phyloP scores from a whole-genome alignment of 805 yeast genomes.

The fission yeast (Schizosaccharomyces pombe) region ASM294v3 CU329670.1:3940001-3940500 shows the following conservation, averaged over 20 bases:
- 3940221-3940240: background rate
- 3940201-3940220: background rate
- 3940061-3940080: too few relatives aligned
- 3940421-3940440: background rate
- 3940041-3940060: too few relatives aligned
- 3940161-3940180: too few relatives aligned
- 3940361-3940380: conserved; percentile 2
- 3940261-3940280: background rate
- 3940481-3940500: background rate
- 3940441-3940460: background rate
- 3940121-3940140: too few relatives aligned
- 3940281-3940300: conserved; percentile 1
- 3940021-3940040: too few relatives aligned
- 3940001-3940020: too few relatives aligned
- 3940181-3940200: too few relatives aligned
- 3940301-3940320: background rate
- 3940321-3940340: background rate
- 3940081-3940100: too few relatives aligned
- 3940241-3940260: background rate
- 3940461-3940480: background rate
- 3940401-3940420: background rate
- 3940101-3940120: too few relatives aligned
- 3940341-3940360: background rate
- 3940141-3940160: too few relatives aligned
- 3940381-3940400: background rate